Conservation (phyloP, 495 filamentous ascomycete species). For the Xylaria scruposa region DNA sequence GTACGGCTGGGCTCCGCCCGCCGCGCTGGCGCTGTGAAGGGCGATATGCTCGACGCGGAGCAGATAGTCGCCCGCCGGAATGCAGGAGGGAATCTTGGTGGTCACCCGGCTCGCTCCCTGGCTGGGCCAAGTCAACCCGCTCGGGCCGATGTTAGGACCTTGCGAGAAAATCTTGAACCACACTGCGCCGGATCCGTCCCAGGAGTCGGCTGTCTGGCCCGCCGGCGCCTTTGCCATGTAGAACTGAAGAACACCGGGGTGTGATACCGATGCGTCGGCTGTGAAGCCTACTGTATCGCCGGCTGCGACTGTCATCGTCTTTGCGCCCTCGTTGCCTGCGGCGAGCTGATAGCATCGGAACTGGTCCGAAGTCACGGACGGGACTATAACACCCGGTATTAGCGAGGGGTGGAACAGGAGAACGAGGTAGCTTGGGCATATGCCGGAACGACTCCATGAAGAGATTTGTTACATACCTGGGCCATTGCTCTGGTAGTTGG, state of each 20-base stretch:
- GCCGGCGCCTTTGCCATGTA: conserved; percentile 56
- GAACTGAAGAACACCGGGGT: conserved; percentile 48
- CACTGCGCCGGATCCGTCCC: conserved; percentile 50
- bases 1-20: conserved; percentile 59
- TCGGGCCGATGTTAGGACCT: conserved; percentile 43
- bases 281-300: conserved; percentile 52
- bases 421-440: neutral
- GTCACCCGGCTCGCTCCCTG: conserved; percentile 43
- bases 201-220: conserved; percentile 48
- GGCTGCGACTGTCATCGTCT: conserved; percentile 47
- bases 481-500: conserved; percentile 49
- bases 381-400: conserved; percentile 35
- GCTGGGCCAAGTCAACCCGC: conserved; percentile 48
- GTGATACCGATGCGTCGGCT: conserved; percentile 47
- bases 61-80: conserved; percentile 62
- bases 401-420: neutral
- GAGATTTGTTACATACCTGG: conserved; percentile 33
- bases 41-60: conserved; percentile 65
- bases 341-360: conserved; percentile 53
- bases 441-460: neutral
- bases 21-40: conserved; percentile 51
- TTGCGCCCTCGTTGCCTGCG: conserved; percentile 44
- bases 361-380: conserved; percentile 49
- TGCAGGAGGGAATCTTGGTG: conserved; percentile 55
- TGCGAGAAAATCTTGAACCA: conserved; percentile 60